Evolutionary conservation across 176 grass and related monocot genomes (phyloP).

Genomic region (Bromus sterilis): DNA sequence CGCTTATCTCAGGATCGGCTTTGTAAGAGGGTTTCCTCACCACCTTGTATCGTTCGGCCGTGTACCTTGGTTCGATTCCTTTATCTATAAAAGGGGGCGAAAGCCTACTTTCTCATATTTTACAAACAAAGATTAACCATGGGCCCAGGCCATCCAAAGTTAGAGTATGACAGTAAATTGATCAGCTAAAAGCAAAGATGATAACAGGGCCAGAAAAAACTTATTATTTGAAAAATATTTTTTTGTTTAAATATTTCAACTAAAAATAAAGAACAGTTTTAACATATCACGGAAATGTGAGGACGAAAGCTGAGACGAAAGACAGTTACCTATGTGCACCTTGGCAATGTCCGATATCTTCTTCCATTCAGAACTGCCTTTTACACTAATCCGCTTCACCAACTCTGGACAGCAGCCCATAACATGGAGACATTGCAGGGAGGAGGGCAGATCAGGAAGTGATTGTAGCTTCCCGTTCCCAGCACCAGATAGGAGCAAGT

Average conservation of each 20-base stretch:
- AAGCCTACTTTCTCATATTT: too few species aligned
- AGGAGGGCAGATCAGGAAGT: conserved; percentile 3
- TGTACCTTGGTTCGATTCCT: too few species aligned
- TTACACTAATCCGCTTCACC: not conserved
- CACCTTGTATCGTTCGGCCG: too few species aligned
- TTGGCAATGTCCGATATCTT: not conserved
- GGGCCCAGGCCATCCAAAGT: not conserved
- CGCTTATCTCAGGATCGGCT: too few species aligned
- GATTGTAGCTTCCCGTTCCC: not conserved
- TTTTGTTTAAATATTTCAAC: not conserved
- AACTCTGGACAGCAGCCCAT: not conserved
- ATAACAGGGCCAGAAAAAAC: not conserved
- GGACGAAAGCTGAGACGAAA: not conserved
- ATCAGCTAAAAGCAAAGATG: not conserved
- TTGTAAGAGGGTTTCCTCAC: too few species aligned
- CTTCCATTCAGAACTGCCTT: not conserved
- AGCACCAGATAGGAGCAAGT: not conserved
- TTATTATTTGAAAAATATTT: not conserved
- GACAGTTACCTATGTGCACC: not conserved
- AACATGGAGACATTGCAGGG: not conserved
- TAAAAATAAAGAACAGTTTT: not conserved
- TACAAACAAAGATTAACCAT: too few species aligned
- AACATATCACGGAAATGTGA: not conserved
- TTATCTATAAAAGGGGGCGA: too few species aligned
- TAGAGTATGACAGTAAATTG: not conserved